Percentiles rank a stretch among this genome's conserved stretches.
These are phyloP conservation scores for Stromatinia cepivora DNA, from an alignment of 2,329 filamentous ascomycete species.

Conservation along the genomic window DNA sequence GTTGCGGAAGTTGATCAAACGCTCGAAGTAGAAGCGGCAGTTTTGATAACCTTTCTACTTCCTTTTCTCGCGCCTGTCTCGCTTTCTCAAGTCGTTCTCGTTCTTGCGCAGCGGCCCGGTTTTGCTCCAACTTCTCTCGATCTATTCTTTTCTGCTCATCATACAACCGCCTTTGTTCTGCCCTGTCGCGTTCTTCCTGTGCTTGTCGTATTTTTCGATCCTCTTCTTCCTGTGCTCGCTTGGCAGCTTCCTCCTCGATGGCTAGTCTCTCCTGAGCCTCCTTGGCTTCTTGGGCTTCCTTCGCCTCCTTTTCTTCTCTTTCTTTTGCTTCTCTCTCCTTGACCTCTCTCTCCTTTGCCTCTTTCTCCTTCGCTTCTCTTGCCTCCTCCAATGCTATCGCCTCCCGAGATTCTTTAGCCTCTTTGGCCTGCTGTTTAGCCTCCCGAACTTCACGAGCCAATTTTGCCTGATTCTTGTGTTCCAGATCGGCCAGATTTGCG, in stretches of 20 bases:
- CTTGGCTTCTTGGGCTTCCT: constrained; percentile 30
- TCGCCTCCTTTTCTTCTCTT: constrained; percentile 29
- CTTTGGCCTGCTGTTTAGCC: constrained; percentile 29
- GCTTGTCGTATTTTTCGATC: constrained; percentile 36
- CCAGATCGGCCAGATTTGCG: constrained; percentile 29
- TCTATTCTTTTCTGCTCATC: constrained; percentile 40
- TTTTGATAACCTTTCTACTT: constrained; percentile 55
- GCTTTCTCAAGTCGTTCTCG: constrained; percentile 50
- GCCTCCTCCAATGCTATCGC: constrained; percentile 40
- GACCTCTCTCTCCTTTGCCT: constrained; percentile 25
- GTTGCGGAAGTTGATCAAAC: constrained; percentile 55
- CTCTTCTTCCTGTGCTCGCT: constrained; percentile 36
- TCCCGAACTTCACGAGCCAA: constrained; percentile 39
- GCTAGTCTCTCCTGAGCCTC: constrained; percentile 35
- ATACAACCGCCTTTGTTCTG: constrained; percentile 42
- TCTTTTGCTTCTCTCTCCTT: constrained; percentile 28
- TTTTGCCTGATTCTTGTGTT: constrained; percentile 31
- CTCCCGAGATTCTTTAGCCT: constrained; percentile 36
- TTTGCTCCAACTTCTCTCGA: constrained; percentile 44
- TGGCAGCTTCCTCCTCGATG: constrained; percentile 42
- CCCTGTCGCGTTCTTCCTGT: constrained; percentile 38
- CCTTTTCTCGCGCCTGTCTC: constrained; percentile 55
- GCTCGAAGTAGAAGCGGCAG: constrained; percentile 61
- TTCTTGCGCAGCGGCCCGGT: constrained; percentile 41
- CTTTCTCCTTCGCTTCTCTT: constrained; percentile 33